Evolutionary conservation across 2,329 filamentous ascomycete genomes (phyloP).

Genomic region (Trichophyton schoenleinii): DNA sequence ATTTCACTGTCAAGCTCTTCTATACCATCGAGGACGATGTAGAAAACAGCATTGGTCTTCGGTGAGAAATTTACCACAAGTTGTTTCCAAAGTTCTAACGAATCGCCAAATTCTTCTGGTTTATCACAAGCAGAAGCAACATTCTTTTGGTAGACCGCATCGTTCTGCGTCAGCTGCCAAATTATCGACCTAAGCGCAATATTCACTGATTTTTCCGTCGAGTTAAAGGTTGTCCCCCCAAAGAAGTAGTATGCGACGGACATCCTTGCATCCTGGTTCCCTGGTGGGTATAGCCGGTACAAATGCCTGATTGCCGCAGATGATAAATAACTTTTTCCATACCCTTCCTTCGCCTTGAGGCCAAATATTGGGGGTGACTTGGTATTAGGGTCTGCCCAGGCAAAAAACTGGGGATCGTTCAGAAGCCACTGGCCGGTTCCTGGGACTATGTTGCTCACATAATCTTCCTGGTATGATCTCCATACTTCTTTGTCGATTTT

Average conservation of each 20-base stretch:
- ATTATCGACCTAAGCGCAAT: slow-evolving; percentile 11
- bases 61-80: slow-evolving; percentile 10
- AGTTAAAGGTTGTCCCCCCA: slow-evolving; percentile 8
- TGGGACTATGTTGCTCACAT: slow-evolving; percentile 9
- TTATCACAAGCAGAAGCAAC: slow-evolving; percentile 13
- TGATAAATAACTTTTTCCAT: slow-evolving; percentile 13
- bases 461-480: slow-evolving; percentile 12
- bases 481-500: slow-evolving; percentile 13
- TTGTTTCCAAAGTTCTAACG: slow-evolving; percentile 13
- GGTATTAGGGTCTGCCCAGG: slow-evolving; percentile 7
- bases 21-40: slow-evolving; percentile 38
- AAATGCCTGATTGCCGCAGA: slow-evolving; percentile 11
- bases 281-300: slow-evolving; percentile 9
- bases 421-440: slow-evolving; percentile 12
- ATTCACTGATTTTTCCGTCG: slow-evolving; percentile 13
- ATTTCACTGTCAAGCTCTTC: slow-evolving; percentile 28
- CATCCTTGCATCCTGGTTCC: slow-evolving; percentile 7
- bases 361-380: slow-evolving; percentile 8
- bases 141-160: slow-evolving; percentile 12
- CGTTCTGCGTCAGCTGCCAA: slow-evolving; percentile 12
- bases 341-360: slow-evolving; percentile 12
- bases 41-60: slow-evolving; percentile 21
- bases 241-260: slow-evolving; percentile 14
- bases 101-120: slow-evolving; percentile 12
- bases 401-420: slow-evolving; percentile 10